These are phyloP conservation scores for Ogataea neopini DNA, from an alignment of 805 yeast species.

Conservation along the genomic window DNA sequence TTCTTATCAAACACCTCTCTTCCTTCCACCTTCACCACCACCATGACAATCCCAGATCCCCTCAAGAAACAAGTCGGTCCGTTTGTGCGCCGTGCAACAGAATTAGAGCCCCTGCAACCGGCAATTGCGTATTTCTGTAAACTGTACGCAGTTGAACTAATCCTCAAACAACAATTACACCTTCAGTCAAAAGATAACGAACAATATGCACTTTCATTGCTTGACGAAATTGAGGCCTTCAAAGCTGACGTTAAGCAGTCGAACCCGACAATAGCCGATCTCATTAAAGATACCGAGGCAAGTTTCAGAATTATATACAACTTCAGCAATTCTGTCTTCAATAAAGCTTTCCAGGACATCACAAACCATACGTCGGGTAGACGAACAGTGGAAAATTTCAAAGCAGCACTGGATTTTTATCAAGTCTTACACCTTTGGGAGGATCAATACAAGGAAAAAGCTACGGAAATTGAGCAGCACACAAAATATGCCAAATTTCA, in stretches of 20 bases:
- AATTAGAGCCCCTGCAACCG: slow-evolving; percentile 59
- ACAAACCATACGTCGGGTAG: slow-evolving; percentile 43
- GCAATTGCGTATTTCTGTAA: slow-evolving; percentile 71
- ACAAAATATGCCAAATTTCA: slow-evolving; percentile 64
- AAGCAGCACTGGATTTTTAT: slow-evolving; percentile 56
- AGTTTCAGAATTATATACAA: slow-evolving; percentile 54
- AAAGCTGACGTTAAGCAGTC: slow-evolving; percentile 42
- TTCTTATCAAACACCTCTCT: slow-evolving; percentile 3
- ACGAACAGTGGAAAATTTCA: slow-evolving; percentile 50
- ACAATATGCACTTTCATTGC: slow-evolving; percentile 54
- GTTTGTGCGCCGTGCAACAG: slow-evolving; percentile 55
- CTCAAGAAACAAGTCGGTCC: slow-evolving; percentile 43
- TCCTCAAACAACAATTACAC: slow-evolving; percentile 63
- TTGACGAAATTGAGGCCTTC: slow-evolving; percentile 69
- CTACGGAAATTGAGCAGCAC: slow-evolving; percentile 36
- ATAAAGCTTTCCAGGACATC: slow-evolving; percentile 50
- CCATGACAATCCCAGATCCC: slow-evolving; percentile 31
- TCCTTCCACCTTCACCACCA: slow-evolving; percentile 6
- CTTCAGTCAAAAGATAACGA: slow-evolving; percentile 55
- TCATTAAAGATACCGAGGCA: slow-evolving; percentile 61
- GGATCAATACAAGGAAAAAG: slow-evolving; percentile 19
- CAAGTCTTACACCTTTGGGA: slow-evolving; percentile 50
- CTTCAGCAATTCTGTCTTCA: slow-evolving; percentile 62
- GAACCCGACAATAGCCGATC: slow-evolving; percentile 43
- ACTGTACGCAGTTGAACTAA: slow-evolving; percentile 71